These are phyloP conservation scores for Ogataea corticis DNA, from an alignment of 805 yeast species.

Conservation along the genomic window DNA sequence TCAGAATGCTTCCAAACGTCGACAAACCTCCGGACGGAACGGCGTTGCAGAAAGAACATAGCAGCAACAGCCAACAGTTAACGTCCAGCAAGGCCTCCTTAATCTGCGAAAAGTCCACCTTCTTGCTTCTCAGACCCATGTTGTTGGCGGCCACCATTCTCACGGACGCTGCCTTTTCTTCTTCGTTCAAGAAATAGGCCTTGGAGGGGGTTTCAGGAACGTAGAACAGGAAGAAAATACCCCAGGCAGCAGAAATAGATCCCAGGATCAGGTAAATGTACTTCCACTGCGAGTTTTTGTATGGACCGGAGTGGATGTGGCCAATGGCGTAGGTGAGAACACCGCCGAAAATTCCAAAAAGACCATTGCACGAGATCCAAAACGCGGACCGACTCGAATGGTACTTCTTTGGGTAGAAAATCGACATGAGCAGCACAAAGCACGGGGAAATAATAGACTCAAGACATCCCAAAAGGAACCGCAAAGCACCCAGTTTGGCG, in stretches of 20 bases:
- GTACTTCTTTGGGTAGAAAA: slow-evolving; percentile 28
- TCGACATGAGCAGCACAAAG: slow-evolving; percentile 34
- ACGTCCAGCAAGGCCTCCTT: slow-evolving; percentile 43
- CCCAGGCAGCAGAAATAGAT: slow-evolving; percentile 40
- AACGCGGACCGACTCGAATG: slow-evolving; percentile 29
- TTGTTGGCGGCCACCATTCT: slow-evolving; percentile 37
- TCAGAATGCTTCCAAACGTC: slow-evolving; percentile 44
- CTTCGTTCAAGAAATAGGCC: slow-evolving; percentile 43
- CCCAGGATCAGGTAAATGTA: slow-evolving; percentile 45
- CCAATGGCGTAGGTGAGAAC: slow-evolving; percentile 24
- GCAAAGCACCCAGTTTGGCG: slow-evolving; percentile 43
- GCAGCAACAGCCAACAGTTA: slow-evolving; percentile 31
- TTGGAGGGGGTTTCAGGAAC: slow-evolving; percentile 44
- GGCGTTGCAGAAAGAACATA: slow-evolving; percentile 38
- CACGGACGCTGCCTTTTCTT: slow-evolving; percentile 33
- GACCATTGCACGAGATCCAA: slow-evolving; percentile 39
- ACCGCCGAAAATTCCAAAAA: slow-evolving; percentile 30
- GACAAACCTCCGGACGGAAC: slow-evolving; percentile 59
- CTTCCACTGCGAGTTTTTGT: slow-evolving; percentile 40
- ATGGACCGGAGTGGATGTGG: slow-evolving; percentile 40
- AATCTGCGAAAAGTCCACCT: slow-evolving; percentile 41
- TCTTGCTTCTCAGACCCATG: slow-evolving; percentile 44
- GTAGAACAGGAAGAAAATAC: slow-evolving; percentile 25
- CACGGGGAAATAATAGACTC: slow-evolving; percentile 42
- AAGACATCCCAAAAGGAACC: slow-evolving; percentile 44